Base-by-base conservation (phyloP, 805 yeast species). In the Nakazawaea wickerhamii region DNA sequence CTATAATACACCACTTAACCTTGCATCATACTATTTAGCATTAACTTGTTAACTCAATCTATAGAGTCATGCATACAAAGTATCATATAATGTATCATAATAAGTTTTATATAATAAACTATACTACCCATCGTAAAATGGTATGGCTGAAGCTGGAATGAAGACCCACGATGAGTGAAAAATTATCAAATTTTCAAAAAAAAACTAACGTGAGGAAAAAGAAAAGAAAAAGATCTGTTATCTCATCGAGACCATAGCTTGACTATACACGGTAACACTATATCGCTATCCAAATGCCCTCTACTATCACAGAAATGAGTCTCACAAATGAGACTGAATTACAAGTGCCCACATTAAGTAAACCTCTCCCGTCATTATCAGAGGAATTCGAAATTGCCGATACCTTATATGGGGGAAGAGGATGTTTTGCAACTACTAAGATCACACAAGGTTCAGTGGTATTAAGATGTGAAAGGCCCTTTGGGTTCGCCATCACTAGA, bases 371-470 rank as follows among this genome's bases (percentile, higher is more conserved):
- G 22, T 30, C 36, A 2, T 27, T 66, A 1, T 66, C 71, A 0
- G 57, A 58, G 1, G 46, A 38, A 13, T 69, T 70, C 46, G 52
- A 50, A 5, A 65, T 71, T 1, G 46, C 51, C 3, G 55, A 59
- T 30, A 75, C 81, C 4, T 55, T 58, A 31, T 73, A 71, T 69
- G 71, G 75, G 28, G 84, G 84, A n/a, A 63, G 85, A 43, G 85
- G 84, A 1, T 77, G 82, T 49, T 79, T 74, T 53, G 73, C 84
- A 8, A 49, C 44, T 0, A 22, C 26, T 2, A 45, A 52, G n/a
- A 70, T 81, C 11, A 58, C 67, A 11, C 50, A 55, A 26, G 74
- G 65, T 7, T 66, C 75, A 1, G 50, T 55, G 1, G 58, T 81
- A 4, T 59, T 73, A 30, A 44, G 36, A 7, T 70, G 75, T 14